Evolutionary conservation across 345 rosid genomes (phyloP).

Genomic region (Melastoma malabathricum): DNA sequence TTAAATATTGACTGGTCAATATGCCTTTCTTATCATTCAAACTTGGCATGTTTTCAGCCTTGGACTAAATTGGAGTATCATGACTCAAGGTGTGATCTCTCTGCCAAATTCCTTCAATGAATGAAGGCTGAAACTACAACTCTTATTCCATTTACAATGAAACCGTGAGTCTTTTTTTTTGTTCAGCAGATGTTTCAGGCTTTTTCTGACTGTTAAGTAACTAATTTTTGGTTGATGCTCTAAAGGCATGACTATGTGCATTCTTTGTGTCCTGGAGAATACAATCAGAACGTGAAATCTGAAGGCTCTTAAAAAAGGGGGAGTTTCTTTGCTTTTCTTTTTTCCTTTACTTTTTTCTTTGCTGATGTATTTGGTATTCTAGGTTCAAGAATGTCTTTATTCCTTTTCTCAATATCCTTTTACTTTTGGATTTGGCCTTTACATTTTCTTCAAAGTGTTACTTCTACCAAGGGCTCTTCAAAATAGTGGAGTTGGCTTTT

Average conservation of each 20-base stretch:
- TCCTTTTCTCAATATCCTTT: no score
- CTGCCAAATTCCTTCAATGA: constrained; percentile 38
- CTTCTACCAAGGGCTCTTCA: constrained; percentile 9
- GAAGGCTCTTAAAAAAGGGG: constrained; percentile 47
- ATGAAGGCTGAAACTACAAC: constrained; percentile 45
- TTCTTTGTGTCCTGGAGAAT: constrained; percentile 51
- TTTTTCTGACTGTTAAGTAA: background rate
- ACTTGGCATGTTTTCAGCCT: constrained; percentile 20
- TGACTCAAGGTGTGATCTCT: constrained; percentile 50
- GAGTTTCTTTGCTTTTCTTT: background rate
- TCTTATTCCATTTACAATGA: constrained; percentile 56
- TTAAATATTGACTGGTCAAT: background rate
- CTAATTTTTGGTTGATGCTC: constrained; percentile 7
- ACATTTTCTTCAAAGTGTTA: no score
- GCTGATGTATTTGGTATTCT: constrained; percentile 1
- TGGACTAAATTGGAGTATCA: constrained; percentile 77
- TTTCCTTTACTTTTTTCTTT: constrained; percentile 1
- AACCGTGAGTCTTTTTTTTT: constrained; percentile 27
- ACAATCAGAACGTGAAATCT: constrained; percentile 18
- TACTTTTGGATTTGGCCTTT: no score
- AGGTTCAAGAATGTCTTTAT: background rate
- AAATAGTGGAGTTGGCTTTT: constrained; percentile 30
- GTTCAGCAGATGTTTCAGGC: background rate
- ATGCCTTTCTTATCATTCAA: background rate
- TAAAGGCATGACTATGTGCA: constrained; percentile 54